Conservation (phyloP, 108 stramenopile genomes). For the Hondaea fermentalgiana region DNA sequence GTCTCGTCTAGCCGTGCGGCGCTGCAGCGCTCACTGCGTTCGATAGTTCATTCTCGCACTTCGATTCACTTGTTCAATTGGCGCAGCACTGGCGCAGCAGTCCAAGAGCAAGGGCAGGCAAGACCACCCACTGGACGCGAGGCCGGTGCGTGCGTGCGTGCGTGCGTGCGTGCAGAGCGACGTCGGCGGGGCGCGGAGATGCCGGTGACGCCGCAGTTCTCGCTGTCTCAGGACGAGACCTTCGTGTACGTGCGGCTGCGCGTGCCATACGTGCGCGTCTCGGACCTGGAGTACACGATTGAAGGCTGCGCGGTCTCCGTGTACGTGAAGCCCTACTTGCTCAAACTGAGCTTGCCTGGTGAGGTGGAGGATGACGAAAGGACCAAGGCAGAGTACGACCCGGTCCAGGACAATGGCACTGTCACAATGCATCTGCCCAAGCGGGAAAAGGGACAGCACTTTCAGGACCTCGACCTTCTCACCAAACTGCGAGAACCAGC, state of each 20-base stretch:
- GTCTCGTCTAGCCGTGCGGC: no score
- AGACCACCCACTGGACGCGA: no score
- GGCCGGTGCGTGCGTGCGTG: not conserved
- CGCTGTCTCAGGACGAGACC: constrained; percentile 8
- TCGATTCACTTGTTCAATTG: no score
- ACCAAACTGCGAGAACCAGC: not conserved
- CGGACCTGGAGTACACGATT: constrained; percentile 16
- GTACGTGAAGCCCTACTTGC: constrained; percentile 27
- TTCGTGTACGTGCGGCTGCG: not conserved
- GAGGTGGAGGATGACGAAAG: constrained; percentile 18
- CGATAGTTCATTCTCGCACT: no score
- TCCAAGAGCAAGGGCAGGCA: no score
- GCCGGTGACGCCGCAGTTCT: constrained; percentile 9
- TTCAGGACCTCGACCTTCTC: constrained; percentile 13
- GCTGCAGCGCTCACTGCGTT: no score
- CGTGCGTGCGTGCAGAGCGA: not conserved
- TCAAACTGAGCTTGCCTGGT: constrained; percentile 20
- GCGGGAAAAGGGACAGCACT: not conserved
- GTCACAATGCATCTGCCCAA: constrained; percentile 6
- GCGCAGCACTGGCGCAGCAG: no score
- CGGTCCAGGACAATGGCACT: constrained; percentile 13
- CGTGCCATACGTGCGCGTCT: constrained; percentile 25
- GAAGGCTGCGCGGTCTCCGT: constrained; percentile 23
- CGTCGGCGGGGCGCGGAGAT: not conserved
- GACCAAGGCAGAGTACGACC: not conserved